Conservation (phyloP, 2,329 filamentous ascomycete species). For the Diaporthe amygdali region DNA sequence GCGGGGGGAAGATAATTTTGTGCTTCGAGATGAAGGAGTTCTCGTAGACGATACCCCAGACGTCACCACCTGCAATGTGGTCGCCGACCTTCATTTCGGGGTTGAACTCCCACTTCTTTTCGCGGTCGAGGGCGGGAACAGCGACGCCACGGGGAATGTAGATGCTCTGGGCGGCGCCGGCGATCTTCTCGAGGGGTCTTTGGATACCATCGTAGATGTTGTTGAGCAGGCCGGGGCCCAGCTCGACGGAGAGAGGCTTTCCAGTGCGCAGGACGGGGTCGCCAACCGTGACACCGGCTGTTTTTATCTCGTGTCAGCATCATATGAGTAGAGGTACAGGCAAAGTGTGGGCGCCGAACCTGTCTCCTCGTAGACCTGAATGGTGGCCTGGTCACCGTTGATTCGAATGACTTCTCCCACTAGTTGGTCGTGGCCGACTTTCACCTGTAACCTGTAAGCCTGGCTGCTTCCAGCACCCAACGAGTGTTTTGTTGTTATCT, state of each 20-base stretch:
- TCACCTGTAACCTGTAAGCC: slow-evolving; percentile 64
- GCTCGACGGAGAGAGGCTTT: slow-evolving; percentile 96
- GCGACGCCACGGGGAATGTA: slow-evolving; percentile 97
- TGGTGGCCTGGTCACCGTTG: slow-evolving; percentile 91
- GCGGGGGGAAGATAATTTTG: slow-evolving; percentile 89
- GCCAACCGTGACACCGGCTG: slow-evolving; percentile 93
- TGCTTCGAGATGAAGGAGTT: slow-evolving; percentile 95
- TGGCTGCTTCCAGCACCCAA: not conserved
- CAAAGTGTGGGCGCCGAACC: slow-evolving; percentile 58
- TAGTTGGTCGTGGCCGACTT: slow-evolving; percentile 88
- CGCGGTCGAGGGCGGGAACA: slow-evolving; percentile 84
- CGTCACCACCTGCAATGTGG: slow-evolving; percentile 94
- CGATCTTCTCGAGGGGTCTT: slow-evolving; percentile 86
- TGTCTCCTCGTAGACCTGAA: slow-evolving; percentile 99
- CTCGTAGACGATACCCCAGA: slow-evolving; percentile 94
- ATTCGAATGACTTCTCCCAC: slow-evolving; percentile 99
- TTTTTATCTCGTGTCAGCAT: slow-evolving; percentile 29
- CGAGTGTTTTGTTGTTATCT: slow-evolving; percentile 20
- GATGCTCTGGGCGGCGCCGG: slow-evolving; percentile 80
- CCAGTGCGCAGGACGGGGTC: slow-evolving; percentile 90
- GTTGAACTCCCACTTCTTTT: slow-evolving; percentile 96
- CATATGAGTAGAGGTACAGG: not conserved
- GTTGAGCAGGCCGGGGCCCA: slow-evolving; percentile 95
- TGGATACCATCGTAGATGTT: slow-evolving; percentile 99
- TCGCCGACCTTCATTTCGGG: slow-evolving; percentile 93